phyloP scores from a whole-genome alignment of 1,139 yeast species.

The Lodderomyces pseudojiufengensis region DNA sequence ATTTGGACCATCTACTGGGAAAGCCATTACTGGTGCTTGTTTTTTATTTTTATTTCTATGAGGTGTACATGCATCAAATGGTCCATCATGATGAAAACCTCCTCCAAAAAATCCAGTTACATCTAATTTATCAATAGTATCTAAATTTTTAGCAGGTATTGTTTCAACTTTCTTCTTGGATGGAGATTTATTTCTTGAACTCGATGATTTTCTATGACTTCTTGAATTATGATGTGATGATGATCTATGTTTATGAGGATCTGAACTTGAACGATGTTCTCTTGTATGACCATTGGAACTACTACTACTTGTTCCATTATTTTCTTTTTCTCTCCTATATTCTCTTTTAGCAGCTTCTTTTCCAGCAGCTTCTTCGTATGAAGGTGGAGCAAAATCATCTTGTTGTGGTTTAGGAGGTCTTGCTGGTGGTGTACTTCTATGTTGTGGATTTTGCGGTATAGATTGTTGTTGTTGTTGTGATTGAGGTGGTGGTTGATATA shows the following conservation, averaged over 20 bases:
- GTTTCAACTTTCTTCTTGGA: conserved; percentile 40
- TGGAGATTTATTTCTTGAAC: conserved; percentile 28
- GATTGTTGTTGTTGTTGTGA: conserved; percentile 5
- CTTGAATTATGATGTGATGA: conserved; percentile 9
- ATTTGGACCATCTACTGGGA: conserved; percentile 94
- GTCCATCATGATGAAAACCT: conserved; percentile 97
- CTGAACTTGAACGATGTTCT: conserved; percentile 11
- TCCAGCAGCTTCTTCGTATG: conserved; percentile 72
- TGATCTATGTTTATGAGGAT: conserved; percentile 9
- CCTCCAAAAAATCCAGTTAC: conserved; percentile 95
- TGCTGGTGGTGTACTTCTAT: conserved; percentile 21
- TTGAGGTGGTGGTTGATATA: conserved; percentile 27
- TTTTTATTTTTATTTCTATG: conserved; percentile 81
- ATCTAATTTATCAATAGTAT: conserved; percentile 90
- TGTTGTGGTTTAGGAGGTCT: conserved; percentile 29
- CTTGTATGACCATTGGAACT: conserved; percentile 1
- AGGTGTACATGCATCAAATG: conserved; percentile 97
- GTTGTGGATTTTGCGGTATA: conserved; percentile 12
- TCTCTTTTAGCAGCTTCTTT: conserved; percentile 36
- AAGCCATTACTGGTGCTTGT: conserved; percentile 91
- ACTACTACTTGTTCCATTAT: conserved; percentile 12
- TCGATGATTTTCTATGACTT: conserved; percentile 10
- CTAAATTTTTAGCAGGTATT: conserved; percentile 60
- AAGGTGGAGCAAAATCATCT: conserved; percentile 42
- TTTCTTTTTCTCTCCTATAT: conserved; percentile 50